Evolutionary conservation across 495 filamentous ascomycete genomes (phyloP), one percentile per base, ranked within the genome.

Genomic region (Cudoniella acicularis): DNA sequence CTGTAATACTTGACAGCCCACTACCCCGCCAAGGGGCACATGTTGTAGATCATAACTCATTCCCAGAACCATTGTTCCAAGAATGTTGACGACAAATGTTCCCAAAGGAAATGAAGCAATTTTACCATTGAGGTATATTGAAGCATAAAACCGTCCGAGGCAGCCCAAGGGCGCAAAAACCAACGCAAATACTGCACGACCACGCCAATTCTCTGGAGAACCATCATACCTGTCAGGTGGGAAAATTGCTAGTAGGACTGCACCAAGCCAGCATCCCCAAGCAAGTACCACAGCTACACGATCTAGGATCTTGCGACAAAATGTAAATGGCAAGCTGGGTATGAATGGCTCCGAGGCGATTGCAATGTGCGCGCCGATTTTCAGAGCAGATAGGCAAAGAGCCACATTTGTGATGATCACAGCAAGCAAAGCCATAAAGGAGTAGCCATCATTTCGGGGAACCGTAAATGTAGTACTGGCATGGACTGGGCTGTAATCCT

Each of bases 151-250:
- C 13, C 94, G 79, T 1, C 79, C 69, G 1, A 96, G 72, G 62
- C 87, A 92, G 0, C 94, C 94, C 0, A 88, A 56, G 1, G 94
- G 94, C 21, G 92, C 89, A 71, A 98, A 96, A 3, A 91, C 85
- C 21, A 94, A 75, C 0, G 92, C 85, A 61, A 96, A 90, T 2
- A 91, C 72, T 0, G 83, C 88, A 10, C 82, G 69, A 8, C 86
- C 87, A 40, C 94, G 86, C 92, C 91, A 96, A 10, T 69, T 72
- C 23, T 83, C 78, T 55, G 69, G 70, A 1, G 52, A 52, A 36
- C 69, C 72, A 51, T 59, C 50, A 40, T 73, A 68, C 11, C 85
- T 77, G 64, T 88, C 83, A 0, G 91, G 91, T 0, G 91, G 91
- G 66, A 87, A 83, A 49, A 88, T 83, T 6, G 86, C 77, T 64